Evolutionary conservation across 768 basidiomycete genomes (phyloP), one percentile per base, ranked within the genome.

Genomic region (Tubosaeta brunneosetosa): DNA sequence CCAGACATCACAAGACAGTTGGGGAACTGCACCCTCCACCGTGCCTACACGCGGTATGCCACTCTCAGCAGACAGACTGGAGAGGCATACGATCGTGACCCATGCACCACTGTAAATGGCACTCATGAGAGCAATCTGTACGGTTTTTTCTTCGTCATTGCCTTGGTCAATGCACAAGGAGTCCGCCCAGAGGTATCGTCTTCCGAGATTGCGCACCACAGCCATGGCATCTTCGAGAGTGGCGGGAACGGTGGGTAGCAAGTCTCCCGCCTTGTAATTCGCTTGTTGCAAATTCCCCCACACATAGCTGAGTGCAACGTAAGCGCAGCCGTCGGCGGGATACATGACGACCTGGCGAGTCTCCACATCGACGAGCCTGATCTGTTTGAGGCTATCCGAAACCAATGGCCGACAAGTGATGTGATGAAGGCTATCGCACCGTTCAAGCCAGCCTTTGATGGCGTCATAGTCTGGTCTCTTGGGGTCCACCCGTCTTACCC

Each of bases 201-300:
- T 57, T 1, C 58, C 55, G 11, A 62, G 53, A 9, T 27, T 26
- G 10, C 48, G 60, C 2, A 45, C 48, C 14, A 63, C 55, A 5
- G 42, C 37, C 38, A 64, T 56, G 3, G 57, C 55, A 32, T 64
- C 57, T 16, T 57, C 55, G 10, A 64, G 50, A 3, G 62, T 64
- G 4, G 47, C 43, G n/a, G 55, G 60, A 43, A 61, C 43, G 10
- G 33, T 37, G 0, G 59, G 53, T 1, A 61, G 33, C 13, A 50
- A 7, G 11, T 53, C 52, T 19, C 62, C 50, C 5, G 55, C 52
- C 25, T 49, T 53, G 49, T 34, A 55, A 27, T 44, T 46, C 2
- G 36, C 45, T 22, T 62, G 55, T 1, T 37, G 27, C 2, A 49
- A 51, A 6, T 41, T 44, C 17, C 62, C 56, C 62, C 56, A 61